Percentiles rank a stretch among this genome's conserved stretches.
Evolutionary conservation across 352 stramenopile species (phyloP).

Genomic region (Pythium utonaiense): DNA sequence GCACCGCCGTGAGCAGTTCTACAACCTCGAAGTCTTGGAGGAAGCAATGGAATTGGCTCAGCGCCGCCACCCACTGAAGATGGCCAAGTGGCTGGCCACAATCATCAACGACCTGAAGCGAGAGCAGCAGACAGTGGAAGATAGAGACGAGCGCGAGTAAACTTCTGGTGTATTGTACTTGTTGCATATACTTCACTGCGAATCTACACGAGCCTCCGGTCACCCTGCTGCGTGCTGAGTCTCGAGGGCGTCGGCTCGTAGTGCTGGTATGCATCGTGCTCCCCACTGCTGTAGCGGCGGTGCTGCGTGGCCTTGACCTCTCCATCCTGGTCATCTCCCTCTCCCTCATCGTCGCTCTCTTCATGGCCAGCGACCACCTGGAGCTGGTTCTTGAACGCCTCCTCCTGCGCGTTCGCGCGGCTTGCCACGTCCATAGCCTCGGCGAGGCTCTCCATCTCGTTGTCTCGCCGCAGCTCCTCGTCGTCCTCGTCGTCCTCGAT

Average conservation of each 20-base stretch:
- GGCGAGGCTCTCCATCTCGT: constrained; percentile 10
- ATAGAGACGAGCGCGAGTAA: too few relatives aligned
- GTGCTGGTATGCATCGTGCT: not conserved
- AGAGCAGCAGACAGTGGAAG: not conserved
- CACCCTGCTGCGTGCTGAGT: not conserved
- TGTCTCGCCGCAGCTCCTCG: constrained; percentile 10
- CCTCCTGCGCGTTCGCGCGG: constrained; percentile 1
- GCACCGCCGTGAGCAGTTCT: constrained; percentile 3
- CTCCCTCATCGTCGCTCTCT: not conserved
- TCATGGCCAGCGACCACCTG: constrained; percentile 10
- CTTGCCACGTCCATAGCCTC: constrained; percentile 6
- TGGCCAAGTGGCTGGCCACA: not conserved
- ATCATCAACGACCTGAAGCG: not conserved
- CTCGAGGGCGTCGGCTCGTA: not conserved
- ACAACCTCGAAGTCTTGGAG: not conserved
- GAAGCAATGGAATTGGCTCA: not conserved
- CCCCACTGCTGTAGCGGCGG: not conserved
- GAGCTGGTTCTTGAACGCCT: constrained; percentile 22
- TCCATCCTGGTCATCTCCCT: not conserved
- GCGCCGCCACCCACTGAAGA: not conserved
- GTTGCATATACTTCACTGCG: too few relatives aligned
- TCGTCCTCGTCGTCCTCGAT: constrained; percentile 61
- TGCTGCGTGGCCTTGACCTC: not conserved
- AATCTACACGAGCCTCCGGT: not conserved
- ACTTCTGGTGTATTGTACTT: too few relatives aligned